Evolutionary conservation across 139 green algal genomes (phyloP), one percentile per base, ranked within the genome.

Genomic region (Desmodesmus armatus): DNA sequence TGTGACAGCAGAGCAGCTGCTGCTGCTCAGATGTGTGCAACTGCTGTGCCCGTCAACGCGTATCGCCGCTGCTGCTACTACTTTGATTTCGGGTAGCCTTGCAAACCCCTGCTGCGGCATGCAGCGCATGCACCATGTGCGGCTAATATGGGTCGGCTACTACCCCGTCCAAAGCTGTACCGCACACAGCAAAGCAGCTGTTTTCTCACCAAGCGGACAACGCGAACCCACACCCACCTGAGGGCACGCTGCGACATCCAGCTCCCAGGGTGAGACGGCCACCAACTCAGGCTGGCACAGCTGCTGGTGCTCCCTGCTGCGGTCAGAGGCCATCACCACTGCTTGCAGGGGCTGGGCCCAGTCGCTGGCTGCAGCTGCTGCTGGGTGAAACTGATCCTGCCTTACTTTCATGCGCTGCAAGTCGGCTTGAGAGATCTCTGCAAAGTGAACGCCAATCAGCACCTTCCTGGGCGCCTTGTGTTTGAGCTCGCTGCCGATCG

Each of bases 361-460:
- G 33, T 92, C 89, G 3, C 39, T n/a, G 15, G 77, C 77, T 5
- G 89, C 89, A 7, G 89, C 89, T 17, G 51, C 39, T 25, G 86
- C 84, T 23, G 89, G 89, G 44, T 77, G 44, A 66, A 70, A 55
- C 31, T 71, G 31, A 72, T 73, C 44, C 27, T 3, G 31, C 27
- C 2, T 13, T 70, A 60, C 40, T n/a, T 9, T 63, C 62, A 55
- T 31, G 33, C 47, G 58, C 43, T 37, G 27, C 29, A 74, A 29
- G 25, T 79, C 53, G 3, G 33, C n/a, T 11, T 19, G 19, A 19
- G 62, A 40, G 25, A 84, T 5, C 2, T 86, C 39, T 5, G 88
- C 82, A 43, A 92, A 92, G 40, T 87, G 70, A 19, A 90, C 88
- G 44, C 87, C 82, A 35, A 92, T 27, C 40, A 87, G 60, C 55